Evolutionary conservation across 208 protist species (phyloP).

Genomic region (Trypanosoma rangeli): DNA sequence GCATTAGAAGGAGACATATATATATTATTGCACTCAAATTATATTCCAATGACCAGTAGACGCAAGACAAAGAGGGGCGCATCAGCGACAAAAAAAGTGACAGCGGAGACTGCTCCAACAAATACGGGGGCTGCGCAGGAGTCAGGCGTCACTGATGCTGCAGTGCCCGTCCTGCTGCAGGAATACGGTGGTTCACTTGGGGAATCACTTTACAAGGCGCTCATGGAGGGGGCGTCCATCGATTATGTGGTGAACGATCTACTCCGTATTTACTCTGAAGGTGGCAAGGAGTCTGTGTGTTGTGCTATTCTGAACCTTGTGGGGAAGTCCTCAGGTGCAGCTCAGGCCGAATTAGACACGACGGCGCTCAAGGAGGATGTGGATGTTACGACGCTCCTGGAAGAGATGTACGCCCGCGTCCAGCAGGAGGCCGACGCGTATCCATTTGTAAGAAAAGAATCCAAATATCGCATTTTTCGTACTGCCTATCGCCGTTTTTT

Average conservation of each 20-base stretch:
- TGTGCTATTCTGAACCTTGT: constrained; percentile 76
- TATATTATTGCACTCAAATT: background rate
- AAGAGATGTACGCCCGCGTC: constrained; percentile 84
- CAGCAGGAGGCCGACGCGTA: constrained; percentile 69
- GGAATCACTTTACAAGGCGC: constrained; percentile 43
- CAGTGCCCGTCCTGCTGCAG: constrained; percentile 24
- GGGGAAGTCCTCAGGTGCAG: constrained; percentile 71
- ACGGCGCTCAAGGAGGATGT: constrained; percentile 56
- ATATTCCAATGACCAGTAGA: constrained; percentile 3
- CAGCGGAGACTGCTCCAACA: background rate
- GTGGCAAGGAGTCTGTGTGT: constrained; percentile 39
- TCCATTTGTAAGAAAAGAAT: constrained; percentile 75
- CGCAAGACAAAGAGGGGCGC: constrained; percentile 10
- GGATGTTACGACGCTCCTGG: constrained; percentile 69
- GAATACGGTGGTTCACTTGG: constrained; percentile 35
- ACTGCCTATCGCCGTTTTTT: constrained; percentile 66
- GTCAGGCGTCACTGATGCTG: background rate
- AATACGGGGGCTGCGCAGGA: background rate
- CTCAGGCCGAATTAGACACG: constrained; percentile 64
- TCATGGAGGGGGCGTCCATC: constrained; percentile 45
- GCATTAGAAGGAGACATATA: background rate
- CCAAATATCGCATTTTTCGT: constrained; percentile 62
- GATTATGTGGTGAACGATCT: constrained; percentile 35
- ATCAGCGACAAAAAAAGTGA: background rate
- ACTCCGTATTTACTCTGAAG: constrained; percentile 55